Conservation (phyloP, 768 basidiomycete genomes). For the Boletus rex-veris region DNA sequence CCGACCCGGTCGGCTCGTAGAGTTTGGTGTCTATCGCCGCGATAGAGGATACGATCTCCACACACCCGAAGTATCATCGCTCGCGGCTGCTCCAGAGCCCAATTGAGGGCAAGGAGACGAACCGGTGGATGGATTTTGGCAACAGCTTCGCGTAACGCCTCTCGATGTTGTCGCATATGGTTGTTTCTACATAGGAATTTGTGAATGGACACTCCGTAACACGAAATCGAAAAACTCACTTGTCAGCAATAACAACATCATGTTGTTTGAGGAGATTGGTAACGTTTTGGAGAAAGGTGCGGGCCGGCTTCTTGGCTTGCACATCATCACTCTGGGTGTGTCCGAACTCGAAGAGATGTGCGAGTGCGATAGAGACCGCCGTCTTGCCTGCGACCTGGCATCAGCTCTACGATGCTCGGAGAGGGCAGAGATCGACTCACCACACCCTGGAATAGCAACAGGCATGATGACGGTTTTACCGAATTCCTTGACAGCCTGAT, state of each 20-base stretch:
- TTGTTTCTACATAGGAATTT: constrained; percentile 65
- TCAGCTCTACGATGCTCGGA: background rate
- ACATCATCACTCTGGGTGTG: constrained; percentile 96
- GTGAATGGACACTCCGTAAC: background rate
- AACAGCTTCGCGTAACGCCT: constrained; percentile 57
- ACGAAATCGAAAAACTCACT: constrained; percentile 44
- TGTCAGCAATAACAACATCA: constrained; percentile 89
- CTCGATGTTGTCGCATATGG: constrained; percentile 79
- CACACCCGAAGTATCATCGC: constrained; percentile 72
- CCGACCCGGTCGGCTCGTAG: constrained; percentile 55
- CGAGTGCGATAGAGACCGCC: constrained; percentile 71
- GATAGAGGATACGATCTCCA: constrained; percentile 63
- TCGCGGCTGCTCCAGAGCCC: constrained; percentile 56
- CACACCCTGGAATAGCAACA: constrained; percentile 89
- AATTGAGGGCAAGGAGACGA: constrained; percentile 79
- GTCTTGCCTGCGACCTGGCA: constrained; percentile 70
- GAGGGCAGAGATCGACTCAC: constrained; percentile 40
- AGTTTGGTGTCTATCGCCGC: constrained; percentile 85
- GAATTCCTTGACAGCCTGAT: constrained; percentile 28
- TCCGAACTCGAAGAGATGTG: constrained; percentile 77
- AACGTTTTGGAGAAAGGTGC: constrained; percentile 73
- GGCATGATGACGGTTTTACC: constrained; percentile 85
- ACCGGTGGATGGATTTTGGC: constrained; percentile 47
- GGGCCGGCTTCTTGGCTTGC: constrained; percentile 66
- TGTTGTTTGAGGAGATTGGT: constrained; percentile 52